phyloP scores from a whole-genome alignment of 768 basidiomycete genomes.

The Tricholoma flavovirens region DNA sequence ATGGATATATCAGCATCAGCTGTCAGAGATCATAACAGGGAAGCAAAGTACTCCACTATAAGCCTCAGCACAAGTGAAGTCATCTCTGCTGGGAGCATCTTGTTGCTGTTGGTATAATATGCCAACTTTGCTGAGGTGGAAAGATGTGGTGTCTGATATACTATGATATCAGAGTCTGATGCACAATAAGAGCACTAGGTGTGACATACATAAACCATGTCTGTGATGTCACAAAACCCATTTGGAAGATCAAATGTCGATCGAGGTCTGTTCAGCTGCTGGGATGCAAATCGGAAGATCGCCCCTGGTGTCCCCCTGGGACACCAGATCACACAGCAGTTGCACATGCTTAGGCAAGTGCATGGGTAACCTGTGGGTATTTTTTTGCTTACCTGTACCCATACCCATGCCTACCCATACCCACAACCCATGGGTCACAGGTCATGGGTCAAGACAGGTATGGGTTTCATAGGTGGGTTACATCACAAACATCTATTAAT shows the following conservation, averaged over 20 bases:
- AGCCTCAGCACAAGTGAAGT: conserved; percentile 43
- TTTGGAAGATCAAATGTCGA: conserved; percentile 42
- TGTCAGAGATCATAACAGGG: background rate
- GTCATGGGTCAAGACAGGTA: too few species aligned
- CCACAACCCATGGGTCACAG: too few species aligned
- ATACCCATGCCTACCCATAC: too few species aligned
- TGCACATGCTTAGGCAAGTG: too few species aligned
- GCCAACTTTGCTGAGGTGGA: conserved; percentile 49
- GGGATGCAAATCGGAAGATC: conserved; percentile 48
- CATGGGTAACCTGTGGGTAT: too few species aligned
- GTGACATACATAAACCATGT: conserved; percentile 43
- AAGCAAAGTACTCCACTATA: conserved; percentile 52
- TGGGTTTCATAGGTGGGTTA: too few species aligned
- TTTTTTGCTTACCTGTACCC: too few species aligned
- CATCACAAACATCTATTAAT: too few species aligned
- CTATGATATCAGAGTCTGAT: background rate
- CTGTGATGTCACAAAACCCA: conserved; percentile 50
- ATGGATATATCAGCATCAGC: background rate
- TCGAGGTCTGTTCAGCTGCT: conserved; percentile 34
- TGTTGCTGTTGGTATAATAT: conserved; percentile 47
- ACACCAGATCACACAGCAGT: conserved; percentile 45
- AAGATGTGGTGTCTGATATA: conserved; percentile 47
- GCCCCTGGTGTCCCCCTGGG: conserved; percentile 53
- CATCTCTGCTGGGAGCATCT: conserved; percentile 32
- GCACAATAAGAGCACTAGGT: background rate